Evolutionary conservation across 768 basidiomycete species (phyloP).

Genomic region (Vishniacozyma victoriae): DNA sequence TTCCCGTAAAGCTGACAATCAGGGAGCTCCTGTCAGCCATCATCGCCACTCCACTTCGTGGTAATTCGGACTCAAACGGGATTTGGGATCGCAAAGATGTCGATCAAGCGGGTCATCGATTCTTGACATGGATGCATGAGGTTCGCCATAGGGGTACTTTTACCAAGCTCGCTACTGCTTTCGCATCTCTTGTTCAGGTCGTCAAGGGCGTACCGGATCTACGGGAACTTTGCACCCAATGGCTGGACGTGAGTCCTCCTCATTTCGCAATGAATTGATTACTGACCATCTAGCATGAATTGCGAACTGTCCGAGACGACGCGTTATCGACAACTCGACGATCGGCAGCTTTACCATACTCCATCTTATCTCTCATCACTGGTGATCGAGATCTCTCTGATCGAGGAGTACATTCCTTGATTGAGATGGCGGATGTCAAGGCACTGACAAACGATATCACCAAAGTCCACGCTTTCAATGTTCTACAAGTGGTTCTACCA

Average conservation of each 20-base stretch:
- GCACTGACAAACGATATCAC: slow-evolving; percentile 24
- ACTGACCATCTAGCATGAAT: slow-evolving; percentile 21
- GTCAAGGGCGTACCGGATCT: slow-evolving; percentile 11
- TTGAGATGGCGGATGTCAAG: slow-evolving; percentile 24
- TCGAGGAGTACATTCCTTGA: slow-evolving; percentile 21
- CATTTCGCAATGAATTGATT: background rate
- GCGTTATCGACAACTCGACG: slow-evolving; percentile 38
- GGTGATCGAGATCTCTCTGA: slow-evolving; percentile 24
- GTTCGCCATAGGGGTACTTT: slow-evolving; percentile 46
- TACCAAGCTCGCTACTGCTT: slow-evolving; percentile 40
- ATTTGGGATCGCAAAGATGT: slow-evolving; percentile 28
- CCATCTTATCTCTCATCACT: slow-evolving; percentile 36
- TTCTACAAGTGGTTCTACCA: slow-evolving; percentile 39
- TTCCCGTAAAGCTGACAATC: no score
- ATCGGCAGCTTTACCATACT: slow-evolving; percentile 43
- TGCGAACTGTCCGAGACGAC: slow-evolving; percentile 29
- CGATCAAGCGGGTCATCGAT: slow-evolving; percentile 22
- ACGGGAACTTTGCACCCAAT: slow-evolving; percentile 15
- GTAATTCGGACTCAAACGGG: slow-evolving; percentile 2
- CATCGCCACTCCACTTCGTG: slow-evolving; percentile 16
- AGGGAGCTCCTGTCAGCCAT: slow-evolving; percentile 30
- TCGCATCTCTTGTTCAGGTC: slow-evolving; percentile 27
- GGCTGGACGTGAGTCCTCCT: slow-evolving; percentile 30
- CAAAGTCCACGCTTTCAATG: slow-evolving; percentile 45
- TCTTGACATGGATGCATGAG: slow-evolving; percentile 41